phyloP scores from a whole-genome alignment of 495 filamentous ascomycete species.

The Niebla homalea region DNA sequence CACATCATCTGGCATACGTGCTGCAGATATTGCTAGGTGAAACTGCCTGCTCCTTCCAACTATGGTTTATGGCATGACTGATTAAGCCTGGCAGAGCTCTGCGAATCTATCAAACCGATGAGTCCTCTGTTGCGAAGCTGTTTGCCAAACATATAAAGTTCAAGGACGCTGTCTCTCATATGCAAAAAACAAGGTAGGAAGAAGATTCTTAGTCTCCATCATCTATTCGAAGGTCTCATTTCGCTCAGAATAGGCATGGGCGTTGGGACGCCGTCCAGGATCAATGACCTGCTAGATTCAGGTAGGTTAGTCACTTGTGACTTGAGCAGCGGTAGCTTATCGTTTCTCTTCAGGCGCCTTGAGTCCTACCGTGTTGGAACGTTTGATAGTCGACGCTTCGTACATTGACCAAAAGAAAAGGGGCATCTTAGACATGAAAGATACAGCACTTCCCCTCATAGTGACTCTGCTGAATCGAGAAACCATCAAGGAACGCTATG shows the following conservation, averaged over 20 bases:
- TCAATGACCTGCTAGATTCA: constrained; percentile 68
- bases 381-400: constrained; percentile 78
- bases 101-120: constrained; percentile 63
- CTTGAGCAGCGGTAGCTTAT: neutral
- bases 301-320: constrained; percentile 36
- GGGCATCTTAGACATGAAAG: constrained; percentile 84
- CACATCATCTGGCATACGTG: constrained; percentile 7
- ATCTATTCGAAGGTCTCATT: neutral
- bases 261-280: constrained; percentile 72
- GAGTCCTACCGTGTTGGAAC: constrained; percentile 51
- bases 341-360: constrained; percentile 42
- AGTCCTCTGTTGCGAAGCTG: constrained; percentile 68
- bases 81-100: constrained; percentile 41
- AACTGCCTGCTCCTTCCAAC: neutral
- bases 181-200: constrained; percentile 44
- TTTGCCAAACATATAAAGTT: constrained; percentile 98
- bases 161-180: constrained; percentile 66
- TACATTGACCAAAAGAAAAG: constrained; percentile 87
- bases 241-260: constrained; percentile 60
- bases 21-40: constrained; percentile 10
- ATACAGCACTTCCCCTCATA: constrained; percentile 64
- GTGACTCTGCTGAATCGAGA: constrained; percentile 46
- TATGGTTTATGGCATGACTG: neutral
- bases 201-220: neutral
- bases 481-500: constrained; percentile 59